Base-by-base conservation (phyloP, 352 stramenopile species). In the Phytophthora ohioensis region DNA sequence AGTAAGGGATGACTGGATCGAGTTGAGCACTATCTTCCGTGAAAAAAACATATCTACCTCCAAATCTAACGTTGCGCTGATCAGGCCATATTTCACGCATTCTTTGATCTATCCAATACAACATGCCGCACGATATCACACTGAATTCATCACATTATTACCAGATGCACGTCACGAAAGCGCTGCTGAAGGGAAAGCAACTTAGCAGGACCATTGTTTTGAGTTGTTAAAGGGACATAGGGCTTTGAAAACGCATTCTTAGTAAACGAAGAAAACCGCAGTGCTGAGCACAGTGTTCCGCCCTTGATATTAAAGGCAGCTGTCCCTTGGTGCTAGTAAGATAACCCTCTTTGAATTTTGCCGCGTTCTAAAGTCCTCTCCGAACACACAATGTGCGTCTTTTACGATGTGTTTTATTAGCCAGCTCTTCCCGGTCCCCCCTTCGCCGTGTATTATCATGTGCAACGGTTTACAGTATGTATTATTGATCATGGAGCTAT, bases 271-370 rank as follows among this genome's bases (percentile, higher is more conserved):
- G 32, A 27, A 7, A 67, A 36, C 27, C 30, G 10, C 9, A 67
- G 10, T 4, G 41, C 32, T 3, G 32, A 61, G 4, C 59, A 61
- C 0, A 61, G 2, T 5, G 49, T 60, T 32, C 35, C 31, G 3
- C 49, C 49, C 2, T 61, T 61, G 3, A 67, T 67, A 43, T 60
- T 67, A 15, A 67, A 60, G 1, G 60, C 60, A 9, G 49, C 49
- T 1, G 49, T 61, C 4, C 60, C 49, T 43, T 67, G 60, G 13
- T 67, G 49, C 60, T 13, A 67, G 32, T 5, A 67, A 27, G 6
- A 59, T 11, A 27, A 36, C 12, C 13, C 57, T 17, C 36, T 30
- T 65, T 4, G 57, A 57, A 4, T 7, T 61, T 42, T 39, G 35
- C 9, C 56, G 5, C 8, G 46, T 41, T n/a, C 30, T 32, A 31